Percentiles rank a stretch among this genome's conserved stretches.
phyloP scores from a whole-genome alignment of 495 filamentous ascomycete genomes.

The Neurospora sp. region DNA sequence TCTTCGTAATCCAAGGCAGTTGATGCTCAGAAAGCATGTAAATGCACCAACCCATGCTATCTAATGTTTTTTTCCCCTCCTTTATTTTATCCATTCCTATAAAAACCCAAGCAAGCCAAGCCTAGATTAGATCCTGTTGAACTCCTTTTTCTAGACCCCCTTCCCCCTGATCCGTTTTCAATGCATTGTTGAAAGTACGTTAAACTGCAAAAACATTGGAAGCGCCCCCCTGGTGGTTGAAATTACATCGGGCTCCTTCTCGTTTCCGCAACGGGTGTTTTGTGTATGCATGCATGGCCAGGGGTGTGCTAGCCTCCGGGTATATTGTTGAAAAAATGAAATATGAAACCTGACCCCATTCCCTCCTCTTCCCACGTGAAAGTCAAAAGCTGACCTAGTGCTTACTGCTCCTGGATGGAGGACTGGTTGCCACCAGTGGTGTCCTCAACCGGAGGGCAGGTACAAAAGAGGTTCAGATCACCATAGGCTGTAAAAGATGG shows the following conservation, averaged over 20 bases:
- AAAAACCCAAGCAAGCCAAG: neutral
- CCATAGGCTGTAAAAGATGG: conserved; percentile 51
- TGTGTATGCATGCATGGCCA: too few relatives aligned
- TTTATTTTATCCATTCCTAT: neutral
- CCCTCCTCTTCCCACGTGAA: neutral
- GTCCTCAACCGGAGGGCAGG: conserved; percentile 76
- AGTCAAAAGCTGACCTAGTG: neutral
- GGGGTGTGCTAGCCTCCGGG: neutral
- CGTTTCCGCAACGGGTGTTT: too few relatives aligned
- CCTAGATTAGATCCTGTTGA: conserved; percentile 4
- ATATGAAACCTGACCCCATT: neutral
- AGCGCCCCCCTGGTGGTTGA: neutral
- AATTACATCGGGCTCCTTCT: neutral
- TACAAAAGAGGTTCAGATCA: conserved; percentile 91
- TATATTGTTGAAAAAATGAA: neutral
- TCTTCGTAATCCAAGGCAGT: neutral
- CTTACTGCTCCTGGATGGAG: conserved; percentile 12
- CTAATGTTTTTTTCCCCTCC: neutral
- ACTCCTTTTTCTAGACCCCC: conserved; percentile 3
- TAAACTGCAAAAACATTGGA: neutral
- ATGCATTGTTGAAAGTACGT: neutral
- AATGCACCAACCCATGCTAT: neutral
- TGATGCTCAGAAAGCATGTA: neutral
- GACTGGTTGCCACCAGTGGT: conserved; percentile 27
- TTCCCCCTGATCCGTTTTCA: neutral